Percentiles rank a stretch among this genome's conserved stretches.
Conservation (phyloP, 768 basidiomycete genomes). For the Flagelloscypha sp. region DNA sequence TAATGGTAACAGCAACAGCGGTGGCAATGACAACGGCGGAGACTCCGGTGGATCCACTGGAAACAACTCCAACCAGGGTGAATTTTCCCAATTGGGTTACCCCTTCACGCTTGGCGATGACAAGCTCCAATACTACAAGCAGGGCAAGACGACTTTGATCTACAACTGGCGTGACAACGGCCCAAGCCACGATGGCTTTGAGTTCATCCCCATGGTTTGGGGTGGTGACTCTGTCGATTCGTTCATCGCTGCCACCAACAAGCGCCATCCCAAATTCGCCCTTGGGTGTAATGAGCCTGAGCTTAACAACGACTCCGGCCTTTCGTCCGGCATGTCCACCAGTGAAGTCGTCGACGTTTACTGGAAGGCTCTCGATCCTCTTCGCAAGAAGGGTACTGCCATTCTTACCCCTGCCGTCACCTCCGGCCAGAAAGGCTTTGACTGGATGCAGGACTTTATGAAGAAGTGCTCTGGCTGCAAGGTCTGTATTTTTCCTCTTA, state of each 20-base stretch:
- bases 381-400: constrained; percentile 45
- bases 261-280: constrained; percentile 42
- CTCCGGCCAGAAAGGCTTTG: constrained; percentile 44
- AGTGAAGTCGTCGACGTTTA: constrained; percentile 44
- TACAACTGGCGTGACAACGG: constrained; percentile 63
- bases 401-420: constrained; percentile 65
- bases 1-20: constrained; percentile 1
- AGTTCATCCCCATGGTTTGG: constrained; percentile 66
- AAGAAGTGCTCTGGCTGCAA: constrained; percentile 40
- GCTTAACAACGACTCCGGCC: too few species aligned
- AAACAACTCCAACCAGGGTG: neutral
- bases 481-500: constrained; percentile 29
- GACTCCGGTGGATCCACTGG: constrained; percentile 9
- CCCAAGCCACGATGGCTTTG: constrained; percentile 40
- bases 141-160: too few species aligned
- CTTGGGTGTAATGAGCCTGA: constrained; percentile 75
- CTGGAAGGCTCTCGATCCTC: constrained; percentile 52
- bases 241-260: constrained; percentile 38
- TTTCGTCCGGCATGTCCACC: constrained; percentile 52
- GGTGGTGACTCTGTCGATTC: constrained; percentile 40
- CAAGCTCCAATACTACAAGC: too few species aligned
- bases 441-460: constrained; percentile 61
- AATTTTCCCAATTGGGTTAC: too few species aligned
- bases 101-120: too few species aligned
- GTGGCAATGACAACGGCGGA: neutral